phyloP scores from a whole-genome alignment of 1,284 basidiomycete species.

The Heterobasidion parviporum region DNA sequence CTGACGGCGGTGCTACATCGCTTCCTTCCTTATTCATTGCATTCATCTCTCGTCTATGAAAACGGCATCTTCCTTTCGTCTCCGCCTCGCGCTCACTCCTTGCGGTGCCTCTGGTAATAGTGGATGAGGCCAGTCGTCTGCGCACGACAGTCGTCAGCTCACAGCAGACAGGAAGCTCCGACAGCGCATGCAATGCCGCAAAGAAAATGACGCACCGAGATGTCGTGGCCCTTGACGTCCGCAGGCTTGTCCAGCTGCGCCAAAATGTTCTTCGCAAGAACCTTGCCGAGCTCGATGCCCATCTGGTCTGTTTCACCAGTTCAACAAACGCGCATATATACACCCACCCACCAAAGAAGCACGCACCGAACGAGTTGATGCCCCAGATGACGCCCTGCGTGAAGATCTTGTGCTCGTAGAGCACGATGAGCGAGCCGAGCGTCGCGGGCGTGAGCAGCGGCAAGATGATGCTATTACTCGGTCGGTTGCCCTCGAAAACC shows the following conservation, averaged over 20 bases:
- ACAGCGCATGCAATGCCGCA: background rate
- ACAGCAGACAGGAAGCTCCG: background rate
- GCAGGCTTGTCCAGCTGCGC: constrained; percentile 76
- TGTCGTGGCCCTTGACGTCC: constrained; percentile 88
- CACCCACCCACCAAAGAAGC: background rate
- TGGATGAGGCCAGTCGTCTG: constrained; percentile 91
- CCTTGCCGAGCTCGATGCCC: constrained; percentile 96
- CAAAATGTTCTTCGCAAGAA: constrained; percentile 93
- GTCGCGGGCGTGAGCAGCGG: constrained; percentile 86
- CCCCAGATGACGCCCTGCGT: constrained; percentile 96
- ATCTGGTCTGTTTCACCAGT: constrained; percentile 60
- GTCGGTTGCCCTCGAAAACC: constrained; percentile 96
- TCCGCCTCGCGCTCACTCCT: constrained; percentile 35
- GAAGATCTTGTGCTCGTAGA: constrained; percentile 99
- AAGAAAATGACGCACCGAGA: constrained; percentile 52
- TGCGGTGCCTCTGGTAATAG: constrained; percentile 85
- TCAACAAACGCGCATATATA: constrained; percentile 22
- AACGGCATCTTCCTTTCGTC: no score
- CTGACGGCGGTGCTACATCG: no score
- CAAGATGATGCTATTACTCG: constrained; percentile 96
- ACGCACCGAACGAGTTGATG: constrained; percentile 91
- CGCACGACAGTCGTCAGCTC: constrained; percentile 5
- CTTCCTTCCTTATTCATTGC: no score
- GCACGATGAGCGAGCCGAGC: constrained; percentile 80
- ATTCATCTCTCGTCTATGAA: no score